These are phyloP conservation scores for Sungouiella thailandica DNA, from an alignment of 805 yeast species.

Conservation along the genomic window DNA sequence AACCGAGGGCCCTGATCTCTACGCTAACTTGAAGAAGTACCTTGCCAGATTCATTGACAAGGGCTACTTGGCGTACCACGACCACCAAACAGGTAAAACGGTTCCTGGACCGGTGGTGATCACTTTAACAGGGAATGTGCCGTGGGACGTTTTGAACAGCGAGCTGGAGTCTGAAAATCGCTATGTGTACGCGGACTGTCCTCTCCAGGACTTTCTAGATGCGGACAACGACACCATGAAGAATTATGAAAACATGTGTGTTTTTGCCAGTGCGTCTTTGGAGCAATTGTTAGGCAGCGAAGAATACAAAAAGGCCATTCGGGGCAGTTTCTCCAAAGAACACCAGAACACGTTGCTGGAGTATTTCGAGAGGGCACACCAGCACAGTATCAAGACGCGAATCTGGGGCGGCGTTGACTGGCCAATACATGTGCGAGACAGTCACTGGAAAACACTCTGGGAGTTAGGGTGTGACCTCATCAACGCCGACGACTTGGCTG, in stretches of 20 bases:
- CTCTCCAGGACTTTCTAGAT: constrained; percentile 29
- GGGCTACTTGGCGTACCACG: constrained; percentile 48
- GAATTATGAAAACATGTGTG: constrained; percentile 23
- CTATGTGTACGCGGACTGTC: constrained; percentile 52
- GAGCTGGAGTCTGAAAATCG: constrained; percentile 12
- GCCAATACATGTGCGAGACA: constrained; percentile 46
- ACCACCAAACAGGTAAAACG: constrained; percentile 27
- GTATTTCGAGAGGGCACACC: constrained; percentile 42
- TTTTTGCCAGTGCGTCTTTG: constrained; percentile 43
- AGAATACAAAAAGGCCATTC: constrained; percentile 10
- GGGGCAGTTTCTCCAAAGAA: constrained; percentile 20
- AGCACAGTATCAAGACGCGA: constrained; percentile 48
- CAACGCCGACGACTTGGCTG: constrained; percentile 56
- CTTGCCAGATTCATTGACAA: constrained; percentile 44
- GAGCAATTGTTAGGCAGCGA: constrained; percentile 23
- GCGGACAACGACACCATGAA: constrained; percentile 18
- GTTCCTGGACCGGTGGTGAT: constrained; percentile 55
- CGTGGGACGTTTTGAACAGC: constrained; percentile 31
- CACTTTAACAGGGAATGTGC: constrained; percentile 63
- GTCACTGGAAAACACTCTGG: constrained; percentile 46
- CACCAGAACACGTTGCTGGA: constrained; percentile 25
- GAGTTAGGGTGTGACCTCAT: constrained; percentile 50
- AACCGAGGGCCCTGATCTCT: constrained; percentile 47
- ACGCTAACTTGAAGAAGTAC: constrained; percentile 38
- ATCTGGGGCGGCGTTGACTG: constrained; percentile 71